These are phyloP conservation scores for Xylogone sp. DNA, from an alignment of 2,329 filamentous ascomycete species.

Conservation along the genomic window DNA sequence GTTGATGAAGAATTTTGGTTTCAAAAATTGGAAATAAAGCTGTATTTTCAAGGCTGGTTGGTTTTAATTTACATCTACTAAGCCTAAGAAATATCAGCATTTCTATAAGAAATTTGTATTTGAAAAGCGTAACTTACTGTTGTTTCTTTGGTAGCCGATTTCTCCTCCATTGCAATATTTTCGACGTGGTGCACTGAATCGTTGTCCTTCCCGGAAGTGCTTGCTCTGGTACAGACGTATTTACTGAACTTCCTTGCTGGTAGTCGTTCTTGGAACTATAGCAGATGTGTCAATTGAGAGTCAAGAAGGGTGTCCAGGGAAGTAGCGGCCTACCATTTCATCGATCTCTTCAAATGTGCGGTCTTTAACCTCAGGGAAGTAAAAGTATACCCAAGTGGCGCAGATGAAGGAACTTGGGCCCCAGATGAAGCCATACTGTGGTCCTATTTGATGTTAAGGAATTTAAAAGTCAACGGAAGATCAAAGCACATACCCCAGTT, in stretches of 20 bases:
- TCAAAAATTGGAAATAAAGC: too few relatives aligned
- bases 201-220: background rate
- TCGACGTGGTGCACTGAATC: background rate
- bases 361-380: background rate
- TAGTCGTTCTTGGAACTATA: constrained; percentile 31
- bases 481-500: constrained; percentile 39
- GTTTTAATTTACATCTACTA: too few relatives aligned
- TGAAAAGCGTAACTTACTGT: background rate
- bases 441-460: constrained; percentile 26
- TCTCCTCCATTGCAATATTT: background rate
- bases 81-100: too few relatives aligned
- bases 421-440: constrained; percentile 56
- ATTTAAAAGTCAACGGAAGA: background rate
- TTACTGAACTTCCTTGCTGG: constrained; percentile 38
- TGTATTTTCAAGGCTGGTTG: too few relatives aligned
- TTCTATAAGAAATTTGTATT: too few relatives aligned
- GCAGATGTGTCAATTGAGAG: background rate
- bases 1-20: too few relatives aligned
- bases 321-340: constrained; percentile 40
- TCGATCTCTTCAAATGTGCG: background rate
- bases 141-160: background rate
- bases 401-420: constrained; percentile 31
- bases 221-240: constrained; percentile 22
- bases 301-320: background rate
- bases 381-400: constrained; percentile 45